Conservation (phyloP, 768 basidiomycete species). For the Naganishia kalamii region DNA sequence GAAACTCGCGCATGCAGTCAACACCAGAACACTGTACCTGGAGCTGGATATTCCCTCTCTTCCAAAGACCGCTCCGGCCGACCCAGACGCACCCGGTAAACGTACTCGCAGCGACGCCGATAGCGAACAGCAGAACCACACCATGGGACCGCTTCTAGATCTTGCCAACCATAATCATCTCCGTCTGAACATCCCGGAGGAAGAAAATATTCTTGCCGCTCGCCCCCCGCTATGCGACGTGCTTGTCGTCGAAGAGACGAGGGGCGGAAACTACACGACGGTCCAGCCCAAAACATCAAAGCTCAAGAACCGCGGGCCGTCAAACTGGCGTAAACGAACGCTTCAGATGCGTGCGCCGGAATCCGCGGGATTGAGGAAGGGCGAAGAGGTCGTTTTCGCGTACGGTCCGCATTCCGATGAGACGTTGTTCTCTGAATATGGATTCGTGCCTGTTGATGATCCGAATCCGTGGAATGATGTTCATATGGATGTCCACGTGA, state of each 20-base stretch:
- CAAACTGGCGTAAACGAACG: slow-evolving; percentile 1
- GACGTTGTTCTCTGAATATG: slow-evolving; percentile 80
- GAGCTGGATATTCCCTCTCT: slow-evolving; percentile 51
- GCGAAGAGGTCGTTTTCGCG: slow-evolving; percentile 65
- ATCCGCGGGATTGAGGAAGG: slow-evolving; percentile 49
- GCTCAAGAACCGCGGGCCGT: background rate
- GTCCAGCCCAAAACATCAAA: background rate
- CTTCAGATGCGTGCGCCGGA: background rate
- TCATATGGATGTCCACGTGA: slow-evolving; percentile 58
- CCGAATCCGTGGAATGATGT: slow-evolving; percentile 53
- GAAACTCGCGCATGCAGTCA: slow-evolving; percentile 54
- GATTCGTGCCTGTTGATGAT: slow-evolving; percentile 55
- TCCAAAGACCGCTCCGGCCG: background rate
- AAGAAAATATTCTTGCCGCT: background rate
- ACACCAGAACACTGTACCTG: slow-evolving; percentile 74
- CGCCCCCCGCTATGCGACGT: background rate
- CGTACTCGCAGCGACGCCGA: background rate
- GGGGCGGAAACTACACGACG: background rate
- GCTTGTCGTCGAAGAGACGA: background rate
- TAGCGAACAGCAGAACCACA: slow-evolving; percentile 60
- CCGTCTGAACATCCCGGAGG: background rate
- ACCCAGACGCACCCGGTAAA: background rate
- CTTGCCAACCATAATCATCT: slow-evolving; percentile 67
- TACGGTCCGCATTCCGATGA: slow-evolving; percentile 77
- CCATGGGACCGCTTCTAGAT: slow-evolving; percentile 82